Evolutionary conservation across 257 asterid species (phyloP).

Genomic region (Voacanga thouarsii): DNA sequence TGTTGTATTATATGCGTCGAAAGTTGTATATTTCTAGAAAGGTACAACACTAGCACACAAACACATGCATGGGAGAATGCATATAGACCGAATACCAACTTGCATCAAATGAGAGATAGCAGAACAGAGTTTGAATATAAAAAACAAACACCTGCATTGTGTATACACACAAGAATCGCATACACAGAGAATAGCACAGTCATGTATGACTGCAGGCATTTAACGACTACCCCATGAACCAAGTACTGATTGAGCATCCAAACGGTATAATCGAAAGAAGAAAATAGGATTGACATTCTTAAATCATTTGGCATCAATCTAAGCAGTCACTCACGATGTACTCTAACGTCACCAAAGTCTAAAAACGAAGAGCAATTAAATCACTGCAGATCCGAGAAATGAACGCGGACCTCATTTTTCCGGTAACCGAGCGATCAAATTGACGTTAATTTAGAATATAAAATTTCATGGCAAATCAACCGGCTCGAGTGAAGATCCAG

Average conservation of each 20-base stretch:
- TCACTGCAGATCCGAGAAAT: not conserved
- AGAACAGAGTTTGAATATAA: not conserved
- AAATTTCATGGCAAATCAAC: not conserved
- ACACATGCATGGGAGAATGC: not conserved
- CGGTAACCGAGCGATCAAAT: not conserved
- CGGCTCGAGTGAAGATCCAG: not conserved
- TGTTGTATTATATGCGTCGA: too few species aligned
- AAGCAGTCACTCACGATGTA: not conserved
- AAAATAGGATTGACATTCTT: not conserved
- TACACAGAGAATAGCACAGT: not conserved
- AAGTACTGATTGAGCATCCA: not conserved
- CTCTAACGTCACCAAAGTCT: not conserved
- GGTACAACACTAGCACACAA: too few species aligned
- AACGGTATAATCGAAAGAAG: not conserved
- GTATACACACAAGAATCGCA: not conserved
- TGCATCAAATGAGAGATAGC: not conserved
- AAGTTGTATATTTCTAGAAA: too few species aligned
- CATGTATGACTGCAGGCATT: not conserved
- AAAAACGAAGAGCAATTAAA: not conserved
- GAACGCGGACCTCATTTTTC: not conserved
- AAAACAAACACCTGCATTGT: not conserved
- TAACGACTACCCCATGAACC: not conserved
- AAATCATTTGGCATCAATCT: not conserved
- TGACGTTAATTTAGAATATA: not conserved
- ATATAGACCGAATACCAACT: not conserved